Conservation (phyloP, 2,329 filamentous ascomycete species). For the Monilinia fructicola region DNA sequence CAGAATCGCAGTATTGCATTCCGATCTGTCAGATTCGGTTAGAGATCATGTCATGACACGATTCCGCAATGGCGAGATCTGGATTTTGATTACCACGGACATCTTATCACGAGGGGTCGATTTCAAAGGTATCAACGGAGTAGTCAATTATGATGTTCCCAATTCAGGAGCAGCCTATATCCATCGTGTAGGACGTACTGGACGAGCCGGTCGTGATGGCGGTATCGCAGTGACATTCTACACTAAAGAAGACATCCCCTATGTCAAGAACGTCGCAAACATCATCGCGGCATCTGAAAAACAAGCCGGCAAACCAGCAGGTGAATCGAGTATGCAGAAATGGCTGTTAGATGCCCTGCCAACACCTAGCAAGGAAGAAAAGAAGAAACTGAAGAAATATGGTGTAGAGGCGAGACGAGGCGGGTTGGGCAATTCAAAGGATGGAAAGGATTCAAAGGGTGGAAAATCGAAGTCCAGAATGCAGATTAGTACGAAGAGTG, state of each 20-base stretch:
- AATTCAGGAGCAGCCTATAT: conserved; percentile 88
- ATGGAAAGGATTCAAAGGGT: conserved; percentile 35
- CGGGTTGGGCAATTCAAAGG: conserved; percentile 43
- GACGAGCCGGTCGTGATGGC: conserved; percentile 80
- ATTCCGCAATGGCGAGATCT: conserved; percentile 89
- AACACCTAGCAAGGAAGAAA: conserved; percentile 77
- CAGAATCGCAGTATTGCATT: conserved; percentile 87
- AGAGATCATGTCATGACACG: conserved; percentile 81
- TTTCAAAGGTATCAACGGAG: conserved; percentile 91
- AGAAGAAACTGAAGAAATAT: conserved; percentile 75
- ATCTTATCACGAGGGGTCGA: conserved; percentile 89
- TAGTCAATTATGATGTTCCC: conserved; percentile 97
- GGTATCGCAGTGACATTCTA: conserved; percentile 93
- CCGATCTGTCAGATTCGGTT: conserved; percentile 72
- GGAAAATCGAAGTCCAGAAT: conserved; percentile 37
- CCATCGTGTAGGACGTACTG: conserved; percentile 88
- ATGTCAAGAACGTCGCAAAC: conserved; percentile 87
- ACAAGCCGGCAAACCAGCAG: conserved; percentile 55
- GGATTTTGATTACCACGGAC: conserved; percentile 95
- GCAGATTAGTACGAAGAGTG: conserved; percentile 81
- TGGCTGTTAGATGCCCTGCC: conserved; percentile 90
- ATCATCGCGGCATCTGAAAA: conserved; percentile 84
- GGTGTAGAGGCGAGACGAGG: conserved; percentile 72
- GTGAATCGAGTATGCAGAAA: conserved; percentile 64
- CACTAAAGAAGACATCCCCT: conserved; percentile 90